phyloP scores from a whole-genome alignment of 1,284 basidiomycete species.

The Apiotrichum veenhuisii region DNA sequence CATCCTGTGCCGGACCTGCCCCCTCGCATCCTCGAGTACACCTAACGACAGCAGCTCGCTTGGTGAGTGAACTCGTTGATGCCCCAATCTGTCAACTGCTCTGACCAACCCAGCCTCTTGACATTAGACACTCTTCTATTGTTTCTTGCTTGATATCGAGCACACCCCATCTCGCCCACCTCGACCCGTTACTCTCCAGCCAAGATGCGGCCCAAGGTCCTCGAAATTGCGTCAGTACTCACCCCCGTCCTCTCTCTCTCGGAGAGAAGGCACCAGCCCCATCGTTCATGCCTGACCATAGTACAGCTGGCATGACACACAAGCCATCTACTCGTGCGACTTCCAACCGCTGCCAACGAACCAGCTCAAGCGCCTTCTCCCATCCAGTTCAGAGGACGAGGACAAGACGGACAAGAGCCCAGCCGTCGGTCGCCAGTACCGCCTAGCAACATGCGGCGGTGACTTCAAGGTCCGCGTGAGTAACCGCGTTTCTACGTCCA shows the following conservation, averaged over 20 bases:
- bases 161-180: not conserved
- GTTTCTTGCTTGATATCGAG: not conserved
- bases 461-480: constrained; percentile 94
- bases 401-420: constrained; percentile 21
- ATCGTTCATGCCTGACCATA: not conserved
- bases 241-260: not conserved
- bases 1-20: too few species aligned
- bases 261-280: too few species aligned
- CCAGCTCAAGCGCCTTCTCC: constrained; percentile 51
- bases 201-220: constrained; percentile 47
- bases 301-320: constrained; percentile 75
- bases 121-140: not conserved
- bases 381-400: constrained; percentile 33
- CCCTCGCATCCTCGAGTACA: too few species aligned
- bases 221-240: constrained; percentile 47
- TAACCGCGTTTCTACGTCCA: constrained; percentile 23
- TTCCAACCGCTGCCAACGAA: constrained; percentile 67
- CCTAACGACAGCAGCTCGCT: too few species aligned
- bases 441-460: constrained; percentile 90
- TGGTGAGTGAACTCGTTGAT: too few species aligned
- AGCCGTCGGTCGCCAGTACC: constrained; percentile 60
- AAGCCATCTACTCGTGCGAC: constrained; percentile 90
- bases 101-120: not conserved
- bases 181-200: not conserved
- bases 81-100: too few species aligned